Evolutionary conservation across 805 yeast genomes (phyloP), one percentile per base, ranked within the genome.

Genomic region (Debaryomyces prosopidis): DNA sequence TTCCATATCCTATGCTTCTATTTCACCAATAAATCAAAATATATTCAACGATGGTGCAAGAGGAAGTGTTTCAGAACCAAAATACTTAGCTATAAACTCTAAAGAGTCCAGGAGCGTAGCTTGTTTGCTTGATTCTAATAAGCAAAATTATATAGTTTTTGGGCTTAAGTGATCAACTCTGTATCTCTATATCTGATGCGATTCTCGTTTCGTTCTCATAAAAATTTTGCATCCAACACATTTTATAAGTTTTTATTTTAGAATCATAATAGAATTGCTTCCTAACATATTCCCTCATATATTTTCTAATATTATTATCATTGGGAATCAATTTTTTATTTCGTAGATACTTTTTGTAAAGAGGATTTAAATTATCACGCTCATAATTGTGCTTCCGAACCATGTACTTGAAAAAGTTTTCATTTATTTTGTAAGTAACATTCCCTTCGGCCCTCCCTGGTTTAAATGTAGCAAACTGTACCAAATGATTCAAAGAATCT

Each of bases 51-150:
- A 8, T 14, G 18, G 27, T 26, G 34, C 19, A n/a, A 26, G 6
- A 5, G 10, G 9, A 15, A 3, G 17, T 11, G 15, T 12, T 34
- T 10, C 35, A 40, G 31, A 53, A n/a, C 76, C 78, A 1, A 46
- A 52, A 3, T 55, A 55, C 39, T 32, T 76, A 36, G 54, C 73
- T 0, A 48, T 68, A n/a, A 72, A 65, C 45, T 47, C 62, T 5
- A 11, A 27, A n/a, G 46, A 47, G 2, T 31, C 47, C 3, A 54
- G 62, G 19, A 47, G 60, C 0, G 57, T 63, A 35, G 77, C 72
- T 5, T 71, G 76, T 47, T 47, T 79, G 12, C 48, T 77, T 30
- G 80, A 76, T 49, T 50, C 57, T 7, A 55, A 69, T 19, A 69
- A 59, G 40, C 72, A 67, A 48, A 64, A 69, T 42, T 76, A 75